Base-by-base conservation (phyloP, 305 asterid genomes). In the Fraxinus ornus region DNA sequence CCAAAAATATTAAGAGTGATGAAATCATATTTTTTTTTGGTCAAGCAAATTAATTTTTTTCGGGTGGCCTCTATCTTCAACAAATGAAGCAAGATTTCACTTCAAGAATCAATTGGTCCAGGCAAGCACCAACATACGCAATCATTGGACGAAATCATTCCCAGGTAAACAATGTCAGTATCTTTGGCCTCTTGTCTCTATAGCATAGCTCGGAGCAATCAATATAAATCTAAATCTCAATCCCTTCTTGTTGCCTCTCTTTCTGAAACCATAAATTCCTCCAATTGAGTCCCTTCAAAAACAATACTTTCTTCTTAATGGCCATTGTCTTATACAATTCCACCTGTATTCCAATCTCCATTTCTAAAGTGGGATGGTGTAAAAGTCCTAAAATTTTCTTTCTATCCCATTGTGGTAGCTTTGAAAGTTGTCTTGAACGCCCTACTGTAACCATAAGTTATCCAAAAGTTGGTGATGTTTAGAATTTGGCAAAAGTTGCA, bases 121-220 rank as follows among this genome's bases (percentile, higher is more conserved):
- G 86, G 88, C 89, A 89, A 80, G 55, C 90, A 89, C 87, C 90
- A 89, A 77, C 84, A 89, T 28, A 87, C 88, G 36, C 92, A 86
- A 37, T 89, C 90, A 73, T 83, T 78, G 8, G 80, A 75, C 82
- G 68, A 5, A 13, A 70, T 79, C 13, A n/a, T 78, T 81, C 79
- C 85, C 80, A 36, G 72, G 37, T 21, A 85, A 82, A 82, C 83
- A 81, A 80, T 83, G 91, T 73, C 52, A 41, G 3, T 41, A 41
- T 41, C 52, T 41, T 1, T 35, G 37, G 37, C 37, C 37, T 35
- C 37, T 33, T 33, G 52, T 2, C 52, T 10, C 52, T 9, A 41
- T 41, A 41, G 52, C 52, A 41, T 12, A 41, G 52, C 52, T 41
- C 4, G 15, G 52, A 41, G 0, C 52, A 9, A 41, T 41, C 52